A percentile compares a stretch with the other conserved stretches of the same genome.
phyloP scores from a whole-genome alignment of 371 early-diverging fungal species.

The Blakeslea trispora region DNA sequence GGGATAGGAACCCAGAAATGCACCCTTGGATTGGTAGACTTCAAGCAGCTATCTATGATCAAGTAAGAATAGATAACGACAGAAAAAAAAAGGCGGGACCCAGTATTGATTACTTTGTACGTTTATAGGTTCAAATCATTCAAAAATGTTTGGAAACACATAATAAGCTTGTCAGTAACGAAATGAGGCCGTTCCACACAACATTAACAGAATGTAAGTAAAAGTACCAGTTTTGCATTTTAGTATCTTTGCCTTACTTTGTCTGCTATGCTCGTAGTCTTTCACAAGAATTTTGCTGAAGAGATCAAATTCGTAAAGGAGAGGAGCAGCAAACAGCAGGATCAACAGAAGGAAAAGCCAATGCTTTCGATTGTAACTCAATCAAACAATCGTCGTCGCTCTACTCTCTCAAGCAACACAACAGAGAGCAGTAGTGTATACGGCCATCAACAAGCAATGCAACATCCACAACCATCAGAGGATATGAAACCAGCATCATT shows the following conservation, averaged over 20 bases:
- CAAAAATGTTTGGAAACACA: conserved; percentile 68
- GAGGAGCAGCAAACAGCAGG: conserved; percentile 20
- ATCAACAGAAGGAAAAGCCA: conserved; percentile 11
- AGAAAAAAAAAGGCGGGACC: not conserved
- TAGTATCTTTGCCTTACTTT: not conserved
- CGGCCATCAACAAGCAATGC: conserved; percentile 6
- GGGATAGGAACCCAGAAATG: conserved; percentile 49
- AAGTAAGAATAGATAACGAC: conserved; percentile 60
- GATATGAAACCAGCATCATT: conserved; percentile 11
- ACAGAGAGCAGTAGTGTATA: conserved; percentile 3
- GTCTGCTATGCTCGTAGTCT: conserved; percentile 41
- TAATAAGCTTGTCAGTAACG: conserved; percentile 58
- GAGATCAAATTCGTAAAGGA: conserved; percentile 52
- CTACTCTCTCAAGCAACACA: conserved; percentile 12
- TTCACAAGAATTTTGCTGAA: conserved; percentile 69
- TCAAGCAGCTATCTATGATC: conserved; percentile 63
- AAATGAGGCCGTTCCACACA: conserved; percentile 79
- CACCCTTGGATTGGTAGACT: conserved; percentile 53
- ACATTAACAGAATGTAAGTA: conserved; percentile 65
- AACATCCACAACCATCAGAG: conserved; percentile 2
- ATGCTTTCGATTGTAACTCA: conserved; percentile 1
- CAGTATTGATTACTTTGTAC: conserved; percentile 1
- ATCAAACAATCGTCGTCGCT: conserved; percentile 9
- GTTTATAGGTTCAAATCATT: conserved; percentile 59
- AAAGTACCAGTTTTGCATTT: not conserved